Percentiles rank a stretch among this genome's conserved stretches.
Conservation (phyloP, 176 grass and related monocot genomes). For the Dactylis glomerata region DNA sequence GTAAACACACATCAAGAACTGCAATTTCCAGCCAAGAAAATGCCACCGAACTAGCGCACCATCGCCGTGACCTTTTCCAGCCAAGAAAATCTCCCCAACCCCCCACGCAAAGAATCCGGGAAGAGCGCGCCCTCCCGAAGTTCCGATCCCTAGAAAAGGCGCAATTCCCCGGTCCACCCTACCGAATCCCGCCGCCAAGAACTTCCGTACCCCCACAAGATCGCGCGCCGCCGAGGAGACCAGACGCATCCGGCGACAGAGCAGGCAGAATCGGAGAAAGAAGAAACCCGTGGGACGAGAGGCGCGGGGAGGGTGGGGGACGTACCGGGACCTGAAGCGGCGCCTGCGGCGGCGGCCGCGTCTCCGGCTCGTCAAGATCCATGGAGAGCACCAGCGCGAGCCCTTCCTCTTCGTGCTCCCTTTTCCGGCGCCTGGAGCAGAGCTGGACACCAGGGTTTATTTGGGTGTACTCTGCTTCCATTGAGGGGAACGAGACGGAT, state of each 20-base stretch:
- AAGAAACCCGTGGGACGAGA: not conserved
- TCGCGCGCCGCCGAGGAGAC: not conserved
- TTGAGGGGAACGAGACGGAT: not conserved
- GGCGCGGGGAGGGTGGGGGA: not conserved
- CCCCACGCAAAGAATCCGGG: conserved; percentile 30
- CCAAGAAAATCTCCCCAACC: not conserved
- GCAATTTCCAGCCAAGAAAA: not conserved
- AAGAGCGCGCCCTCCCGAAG: not conserved
- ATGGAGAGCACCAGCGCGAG: conserved; percentile 2
- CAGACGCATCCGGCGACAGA: not conserved
- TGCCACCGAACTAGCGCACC: not conserved
- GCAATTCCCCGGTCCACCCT: not conserved
- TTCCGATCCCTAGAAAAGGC: not conserved
- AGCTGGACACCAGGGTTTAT: not conserved
- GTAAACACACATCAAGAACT: not conserved
- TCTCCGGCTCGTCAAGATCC: conserved; percentile 5
- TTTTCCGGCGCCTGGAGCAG: conserved; percentile 19
- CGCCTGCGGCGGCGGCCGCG: not conserved
- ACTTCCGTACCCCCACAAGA: not conserved
- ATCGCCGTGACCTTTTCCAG: not conserved
- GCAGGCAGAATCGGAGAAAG: not conserved
- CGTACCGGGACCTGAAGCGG: not conserved
- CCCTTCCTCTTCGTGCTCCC: not conserved
- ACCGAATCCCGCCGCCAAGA: not conserved
- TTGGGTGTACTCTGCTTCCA: conserved; percentile 10